phyloP scores from a whole-genome alignment of 306 rosid genomes.

The Crataegus laevigata region DNA sequence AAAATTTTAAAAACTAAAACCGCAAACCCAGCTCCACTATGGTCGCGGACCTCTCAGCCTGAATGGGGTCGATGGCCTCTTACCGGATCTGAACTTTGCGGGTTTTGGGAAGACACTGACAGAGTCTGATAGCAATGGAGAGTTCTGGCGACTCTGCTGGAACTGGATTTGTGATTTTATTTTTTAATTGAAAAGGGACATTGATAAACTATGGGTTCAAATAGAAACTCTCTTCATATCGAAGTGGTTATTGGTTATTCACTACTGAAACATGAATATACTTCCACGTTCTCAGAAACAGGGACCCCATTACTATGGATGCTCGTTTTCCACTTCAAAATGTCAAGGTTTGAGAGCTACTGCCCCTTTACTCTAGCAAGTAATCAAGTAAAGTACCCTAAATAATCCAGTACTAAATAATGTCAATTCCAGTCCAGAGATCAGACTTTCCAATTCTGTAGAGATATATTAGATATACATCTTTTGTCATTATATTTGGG shows the following conservation, averaged over 20 bases:
- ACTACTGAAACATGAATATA: no score
- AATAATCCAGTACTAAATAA: background rate
- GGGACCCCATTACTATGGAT: background rate
- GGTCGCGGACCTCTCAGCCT: background rate
- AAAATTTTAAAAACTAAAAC: no score
- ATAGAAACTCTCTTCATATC: background rate
- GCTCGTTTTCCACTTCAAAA: no score
- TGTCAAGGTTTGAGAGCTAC: background rate
- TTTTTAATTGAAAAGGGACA: background rate
- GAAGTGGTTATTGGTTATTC: no score
- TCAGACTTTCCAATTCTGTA: background rate
- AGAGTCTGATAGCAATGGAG: background rate
- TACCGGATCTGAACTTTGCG: background rate
- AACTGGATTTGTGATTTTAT: background rate
- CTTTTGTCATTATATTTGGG: background rate
- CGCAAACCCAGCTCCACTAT: background rate
- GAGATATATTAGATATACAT: background rate
- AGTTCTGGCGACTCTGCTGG: background rate
- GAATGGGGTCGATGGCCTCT: background rate
- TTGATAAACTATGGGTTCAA: background rate
- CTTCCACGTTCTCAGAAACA: background rate
- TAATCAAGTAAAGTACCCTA: background rate
- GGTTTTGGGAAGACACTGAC: background rate
- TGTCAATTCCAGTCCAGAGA: no score
- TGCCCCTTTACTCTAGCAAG: background rate